A percentile compares a stretch with the other conserved stretches of the same genome.
Evolutionary conservation across 208 protist genomes (phyloP).

Genomic region (Leishmania major): DNA sequence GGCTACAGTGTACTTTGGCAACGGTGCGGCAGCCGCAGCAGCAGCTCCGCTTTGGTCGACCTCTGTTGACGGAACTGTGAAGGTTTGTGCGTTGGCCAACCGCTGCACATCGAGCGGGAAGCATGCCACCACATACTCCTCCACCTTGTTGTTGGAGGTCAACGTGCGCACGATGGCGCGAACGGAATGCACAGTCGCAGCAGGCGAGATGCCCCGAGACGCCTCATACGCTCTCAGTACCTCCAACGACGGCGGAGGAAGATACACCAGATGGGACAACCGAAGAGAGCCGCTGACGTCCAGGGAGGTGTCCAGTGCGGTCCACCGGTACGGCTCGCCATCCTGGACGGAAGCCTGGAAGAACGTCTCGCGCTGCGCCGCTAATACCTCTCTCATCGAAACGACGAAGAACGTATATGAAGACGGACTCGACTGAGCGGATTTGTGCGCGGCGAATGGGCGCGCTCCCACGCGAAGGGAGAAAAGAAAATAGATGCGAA

Average conservation of each 20-base stretch:
- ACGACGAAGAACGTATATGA: neutral
- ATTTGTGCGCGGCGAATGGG: neutral
- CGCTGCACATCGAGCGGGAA: slow-evolving; percentile 45
- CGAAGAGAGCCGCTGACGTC: slow-evolving; percentile 63
- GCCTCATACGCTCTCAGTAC: slow-evolving; percentile 41
- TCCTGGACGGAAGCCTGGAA: slow-evolving; percentile 72
- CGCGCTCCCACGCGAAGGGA: neutral
- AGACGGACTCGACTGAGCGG: neutral
- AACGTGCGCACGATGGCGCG: slow-evolving; percentile 56
- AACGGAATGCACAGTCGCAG: slow-evolving; percentile 30
- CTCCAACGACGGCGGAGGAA: slow-evolving; percentile 51
- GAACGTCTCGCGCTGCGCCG: slow-evolving; percentile 41
- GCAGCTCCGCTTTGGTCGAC: neutral
- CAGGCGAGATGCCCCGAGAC: neutral
- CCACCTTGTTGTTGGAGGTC: slow-evolving; percentile 39
- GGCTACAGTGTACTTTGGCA: slow-evolving; percentile 1
- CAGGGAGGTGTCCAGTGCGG: slow-evolving; percentile 42
- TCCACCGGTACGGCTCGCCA: slow-evolving; percentile 62
- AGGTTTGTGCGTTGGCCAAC: slow-evolving; percentile 12
- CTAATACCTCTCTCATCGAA: slow-evolving; percentile 27
- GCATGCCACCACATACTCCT: slow-evolving; percentile 60
- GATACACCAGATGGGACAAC: slow-evolving; percentile 79
- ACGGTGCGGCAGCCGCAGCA: neutral
- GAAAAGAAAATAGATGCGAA: neutral
- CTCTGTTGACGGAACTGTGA: slow-evolving; percentile 1